Evolutionary conservation across 169 alveolate genomes (phyloP).

Genomic region (Plasmodium adleri): DNA sequence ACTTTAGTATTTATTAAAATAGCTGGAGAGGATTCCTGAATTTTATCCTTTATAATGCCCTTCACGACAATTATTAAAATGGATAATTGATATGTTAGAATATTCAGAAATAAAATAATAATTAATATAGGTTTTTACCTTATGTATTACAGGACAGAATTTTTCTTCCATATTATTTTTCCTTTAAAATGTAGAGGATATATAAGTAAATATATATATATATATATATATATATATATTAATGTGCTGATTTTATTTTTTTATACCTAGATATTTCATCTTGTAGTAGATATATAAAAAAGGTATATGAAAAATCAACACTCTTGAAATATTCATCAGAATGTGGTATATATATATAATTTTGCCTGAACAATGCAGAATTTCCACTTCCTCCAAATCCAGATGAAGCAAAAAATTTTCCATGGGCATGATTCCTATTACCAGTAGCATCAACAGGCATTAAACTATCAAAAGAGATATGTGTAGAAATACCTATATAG

Average conservation of each 20-base stretch:
- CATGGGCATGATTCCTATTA: constrained; percentile 87
- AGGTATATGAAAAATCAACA: constrained; percentile 85
- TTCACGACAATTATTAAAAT: constrained; percentile 16
- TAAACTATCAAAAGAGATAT: constrained; percentile 85
- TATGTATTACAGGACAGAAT: constrained; percentile 90
- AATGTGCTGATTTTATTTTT: constrained; percentile 5
- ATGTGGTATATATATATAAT: constrained; percentile 85
- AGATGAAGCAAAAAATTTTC: constrained; percentile 87
- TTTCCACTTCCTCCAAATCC: constrained; percentile 92
- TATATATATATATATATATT: background rate
- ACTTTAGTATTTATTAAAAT: constrained; percentile 89
- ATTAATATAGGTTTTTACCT: constrained; percentile 73
- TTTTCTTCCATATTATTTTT: constrained; percentile 64
- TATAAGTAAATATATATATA: background rate
- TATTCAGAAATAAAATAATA: constrained; percentile 11
- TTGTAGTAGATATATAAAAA: constrained; percentile 84
- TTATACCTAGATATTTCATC: constrained; percentile 84
- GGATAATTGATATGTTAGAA: background rate
- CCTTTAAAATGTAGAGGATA: constrained; percentile 15
- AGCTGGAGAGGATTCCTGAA: constrained; percentile 90
- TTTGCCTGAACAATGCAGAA: constrained; percentile 88
- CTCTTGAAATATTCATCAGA: constrained; percentile 80
- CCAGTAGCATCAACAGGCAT: constrained; percentile 90
- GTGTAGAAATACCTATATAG: constrained; percentile 85
- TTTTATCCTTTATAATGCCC: constrained; percentile 86